These are phyloP conservation scores for Cryptococcus floricola DNA, from an alignment of 1,284 basidiomycete species.

Conservation along the genomic window DNA sequence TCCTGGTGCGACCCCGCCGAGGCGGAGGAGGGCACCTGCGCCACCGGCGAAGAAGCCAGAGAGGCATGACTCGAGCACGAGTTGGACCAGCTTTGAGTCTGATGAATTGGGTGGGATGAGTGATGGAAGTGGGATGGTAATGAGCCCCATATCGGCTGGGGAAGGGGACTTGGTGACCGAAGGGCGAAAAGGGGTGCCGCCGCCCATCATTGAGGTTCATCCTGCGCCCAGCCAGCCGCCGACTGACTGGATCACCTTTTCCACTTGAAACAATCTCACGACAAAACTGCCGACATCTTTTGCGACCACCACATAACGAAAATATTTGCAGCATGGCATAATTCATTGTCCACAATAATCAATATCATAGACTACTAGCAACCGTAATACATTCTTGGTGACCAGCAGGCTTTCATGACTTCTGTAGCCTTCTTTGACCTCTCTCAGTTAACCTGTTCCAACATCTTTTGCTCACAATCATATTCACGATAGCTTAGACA, in stretches of 20 bases:
- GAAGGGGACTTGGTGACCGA: slow-evolving; percentile 24
- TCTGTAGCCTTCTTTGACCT: no score
- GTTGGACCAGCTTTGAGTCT: slow-evolving; percentile 17
- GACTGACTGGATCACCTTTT: slow-evolving; percentile 36
- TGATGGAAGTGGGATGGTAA: background rate
- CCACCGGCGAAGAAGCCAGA: slow-evolving; percentile 19
- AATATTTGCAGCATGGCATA: no score
- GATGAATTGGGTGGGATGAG: slow-evolving; percentile 2
- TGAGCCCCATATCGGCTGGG: background rate
- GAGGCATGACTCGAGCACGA: slow-evolving; percentile 12
- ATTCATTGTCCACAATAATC: no score
- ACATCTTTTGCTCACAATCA: no score
- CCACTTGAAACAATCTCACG: background rate
- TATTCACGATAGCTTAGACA: no score
- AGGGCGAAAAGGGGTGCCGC: slow-evolving; percentile 27
- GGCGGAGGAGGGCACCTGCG: slow-evolving; percentile 20
- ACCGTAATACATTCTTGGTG: no score
- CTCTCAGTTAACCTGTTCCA: no score
- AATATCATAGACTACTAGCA: no score
- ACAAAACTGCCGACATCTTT: no score
- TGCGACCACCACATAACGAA: no score
- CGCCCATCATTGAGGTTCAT: slow-evolving; percentile 39
- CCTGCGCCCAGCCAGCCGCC: slow-evolving; percentile 11
- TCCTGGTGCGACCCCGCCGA: slow-evolving; percentile 10
- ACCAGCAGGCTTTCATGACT: no score